Evolutionary conservation across 768 basidiomycete genomes (phyloP).

Genomic region (Panellus pusillus): DNA sequence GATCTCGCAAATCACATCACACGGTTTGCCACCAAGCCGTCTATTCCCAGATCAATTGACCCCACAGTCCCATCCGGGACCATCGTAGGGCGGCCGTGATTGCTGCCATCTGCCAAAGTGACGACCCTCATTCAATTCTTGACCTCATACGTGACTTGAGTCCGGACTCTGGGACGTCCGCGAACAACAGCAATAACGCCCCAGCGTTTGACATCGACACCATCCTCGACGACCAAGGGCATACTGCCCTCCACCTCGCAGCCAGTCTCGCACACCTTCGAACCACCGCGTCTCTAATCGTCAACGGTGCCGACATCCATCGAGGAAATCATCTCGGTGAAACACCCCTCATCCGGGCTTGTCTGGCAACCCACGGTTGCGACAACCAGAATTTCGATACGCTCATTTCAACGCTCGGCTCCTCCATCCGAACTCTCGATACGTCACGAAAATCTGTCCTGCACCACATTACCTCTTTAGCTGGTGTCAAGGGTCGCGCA

Average conservation of each 20-base stretch:
- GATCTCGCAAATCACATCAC: conserved; percentile 48
- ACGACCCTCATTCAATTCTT: conserved; percentile 63
- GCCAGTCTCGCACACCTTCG: conserved; percentile 77
- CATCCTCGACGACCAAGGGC: conserved; percentile 92
- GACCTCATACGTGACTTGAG: conserved; percentile 67
- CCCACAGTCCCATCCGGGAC: conserved; percentile 52
- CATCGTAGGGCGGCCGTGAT: conserved; percentile 62
- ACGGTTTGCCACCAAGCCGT: conserved; percentile 71
- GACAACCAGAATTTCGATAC: conserved; percentile 74
- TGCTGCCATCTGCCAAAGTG: conserved; percentile 65
- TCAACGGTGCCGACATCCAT: conserved; percentile 80
- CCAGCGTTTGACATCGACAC: conserved; percentile 65
- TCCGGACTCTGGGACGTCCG: conserved; percentile 35
- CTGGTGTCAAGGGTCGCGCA: conserved; percentile 88
- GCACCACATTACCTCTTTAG: conserved; percentile 89
- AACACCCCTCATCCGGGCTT: conserved; percentile 90
- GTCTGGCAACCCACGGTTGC: conserved; percentile 83
- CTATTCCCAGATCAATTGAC: conserved; percentile 52
- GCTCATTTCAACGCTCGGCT: conserved; percentile 63
- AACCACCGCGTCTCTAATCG: conserved; percentile 69
- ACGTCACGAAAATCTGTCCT: conserved; percentile 81
- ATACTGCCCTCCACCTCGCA: conserved; percentile 92
- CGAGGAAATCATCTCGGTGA: conserved; percentile 94
- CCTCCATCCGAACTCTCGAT: conserved; percentile 86
- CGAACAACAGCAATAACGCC: conserved; percentile 22